Percentiles rank a stretch among this genome's conserved stretches.
Conservation (phyloP, 495 filamentous ascomycete species). For the Astrothelium macrocarpum region DNA sequence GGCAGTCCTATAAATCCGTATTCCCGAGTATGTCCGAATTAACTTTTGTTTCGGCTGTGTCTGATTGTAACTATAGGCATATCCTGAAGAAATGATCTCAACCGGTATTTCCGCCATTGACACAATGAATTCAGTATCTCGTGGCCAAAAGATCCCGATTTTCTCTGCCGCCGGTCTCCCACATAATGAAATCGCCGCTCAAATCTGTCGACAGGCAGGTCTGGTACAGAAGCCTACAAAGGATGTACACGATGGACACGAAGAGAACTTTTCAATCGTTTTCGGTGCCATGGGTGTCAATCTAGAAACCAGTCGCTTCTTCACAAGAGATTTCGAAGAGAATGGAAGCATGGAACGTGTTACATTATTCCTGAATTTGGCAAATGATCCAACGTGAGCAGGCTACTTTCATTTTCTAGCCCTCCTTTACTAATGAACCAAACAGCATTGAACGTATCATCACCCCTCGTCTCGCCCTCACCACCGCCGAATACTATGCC, state of each 20-base stretch:
- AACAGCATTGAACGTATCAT: slow-evolving; percentile 97
- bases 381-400: slow-evolving; percentile 92
- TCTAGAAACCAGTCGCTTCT: slow-evolving; percentile 97
- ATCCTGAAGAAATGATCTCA: slow-evolving; percentile 99
- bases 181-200: slow-evolving; percentile 97
- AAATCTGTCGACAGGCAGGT: slow-evolving; percentile 93
- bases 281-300: slow-evolving; percentile 99
- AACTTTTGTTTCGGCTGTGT: background rate
- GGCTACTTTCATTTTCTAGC: background rate
- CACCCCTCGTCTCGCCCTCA: slow-evolving; percentile 94
- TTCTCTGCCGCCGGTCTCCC: slow-evolving; percentile 98
- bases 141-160: slow-evolving; percentile 99
- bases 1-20: slow-evolving; percentile 98
- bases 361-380: slow-evolving; percentile 96
- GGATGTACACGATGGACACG: slow-evolving; percentile 90
- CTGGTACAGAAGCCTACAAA: slow-evolving; percentile 85
- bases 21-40: slow-evolving; percentile 57
- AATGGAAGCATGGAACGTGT: slow-evolving; percentile 97
- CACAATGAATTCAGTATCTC: slow-evolving; percentile 99
- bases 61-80: slow-evolving; percentile 48
- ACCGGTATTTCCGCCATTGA: slow-evolving; percentile 99
- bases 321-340: slow-evolving; percentile 97
- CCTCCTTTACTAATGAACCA: background rate
- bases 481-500: slow-evolving; percentile 98
- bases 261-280: slow-evolving; percentile 99